Percentiles rank a stretch among this genome's conserved stretches.
Evolutionary conservation across 192 early-diverging fungal species (phyloP).

Genomic region (Mortierella claussenii): DNA sequence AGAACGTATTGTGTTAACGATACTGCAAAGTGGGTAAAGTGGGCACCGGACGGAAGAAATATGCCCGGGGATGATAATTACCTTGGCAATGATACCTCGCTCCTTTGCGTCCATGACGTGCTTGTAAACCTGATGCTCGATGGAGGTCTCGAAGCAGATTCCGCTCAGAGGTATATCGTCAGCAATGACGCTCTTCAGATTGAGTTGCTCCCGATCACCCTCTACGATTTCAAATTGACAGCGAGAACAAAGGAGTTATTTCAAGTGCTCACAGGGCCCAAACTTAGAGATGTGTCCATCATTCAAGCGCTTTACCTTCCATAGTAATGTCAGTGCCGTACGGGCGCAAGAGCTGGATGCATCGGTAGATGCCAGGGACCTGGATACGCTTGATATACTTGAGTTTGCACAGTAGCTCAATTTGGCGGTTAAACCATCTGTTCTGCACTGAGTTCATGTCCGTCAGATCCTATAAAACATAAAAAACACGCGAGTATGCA

Average conservation of each 20-base stretch:
- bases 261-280: neutral
- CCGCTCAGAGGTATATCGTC: conserved; percentile 55
- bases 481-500: too few relatives aligned
- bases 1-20: neutral
- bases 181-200: conserved; percentile 27
- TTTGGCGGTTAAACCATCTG: conserved; percentile 69
- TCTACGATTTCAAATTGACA: neutral
- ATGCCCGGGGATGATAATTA: neutral
- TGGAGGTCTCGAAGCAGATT: conserved; percentile 62
- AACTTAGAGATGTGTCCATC: neutral
- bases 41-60: too few relatives aligned
- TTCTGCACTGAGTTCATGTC: conserved; percentile 56
- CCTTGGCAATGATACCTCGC: conserved; percentile 62
- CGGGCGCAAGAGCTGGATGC: conserved; percentile 59
- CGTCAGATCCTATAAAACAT: conserved; percentile 45
- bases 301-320: conserved; percentile 10
- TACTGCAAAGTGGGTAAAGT: too few relatives aligned
- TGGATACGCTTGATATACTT: conserved; percentile 64
- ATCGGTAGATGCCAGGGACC: conserved; percentile 54
- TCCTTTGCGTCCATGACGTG: conserved; percentile 61
- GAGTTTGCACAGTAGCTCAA: conserved; percentile 56
- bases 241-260: neutral
- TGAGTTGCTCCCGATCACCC: conserved; percentile 17
- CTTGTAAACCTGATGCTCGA: conserved; percentile 73
- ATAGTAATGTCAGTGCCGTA: conserved; percentile 19